Evolutionary conservation across 495 filamentous ascomycete species (phyloP), one percentile per base, ranked within the genome.

Genomic region (Neurospora africana): DNA sequence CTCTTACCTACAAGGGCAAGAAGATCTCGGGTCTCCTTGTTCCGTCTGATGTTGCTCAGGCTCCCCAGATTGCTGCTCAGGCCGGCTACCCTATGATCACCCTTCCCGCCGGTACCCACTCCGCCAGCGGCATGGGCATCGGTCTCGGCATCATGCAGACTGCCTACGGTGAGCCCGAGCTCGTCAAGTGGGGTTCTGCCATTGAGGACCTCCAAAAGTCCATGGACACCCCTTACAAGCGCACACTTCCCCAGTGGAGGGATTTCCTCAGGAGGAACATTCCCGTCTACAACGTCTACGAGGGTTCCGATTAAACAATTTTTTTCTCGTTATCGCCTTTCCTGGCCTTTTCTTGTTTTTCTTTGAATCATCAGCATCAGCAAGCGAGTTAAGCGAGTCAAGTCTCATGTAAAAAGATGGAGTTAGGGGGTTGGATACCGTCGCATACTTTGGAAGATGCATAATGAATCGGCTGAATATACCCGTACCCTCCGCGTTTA

Each of bases 41-140:
- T 0, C 90, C 91, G 15, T 85, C 89, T 3, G 88, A 91, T 77
- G 87, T 90, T 5, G 91, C 84, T 0, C 88, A 89, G 77, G 87
- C 86, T 43, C 86, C 88, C 72, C 81, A 85, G 74, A 82, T 85
- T 43, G 83, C 83, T 15, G 85, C 85, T 4, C 82, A 86, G 74
- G 86, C 87, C 10, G 91, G 91, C 1, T 93, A 93, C 78, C 91
- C 90, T 2, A 84, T 91, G 71, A 82, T 93, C 73, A 92, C 90
- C 4, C 76, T 93, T 1, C 91, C 91, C 1, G 89, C 86, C 3
- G 87, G 86, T 17, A 79, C 85, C 13, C 82, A 84, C 75, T 69
- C 79, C 4, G 75, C 74, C 35, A 91, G 83, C 2, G 89, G 89
- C 13, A 91, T 93, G 87, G 89, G 90, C 1, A 92, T 89, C 76